Percentiles rank a stretch among this genome's conserved stretches.
These are phyloP conservation scores for Pachysandra terminalis DNA, from an alignment of 164 flowering plant species.

Conservation along the genomic window DNA sequence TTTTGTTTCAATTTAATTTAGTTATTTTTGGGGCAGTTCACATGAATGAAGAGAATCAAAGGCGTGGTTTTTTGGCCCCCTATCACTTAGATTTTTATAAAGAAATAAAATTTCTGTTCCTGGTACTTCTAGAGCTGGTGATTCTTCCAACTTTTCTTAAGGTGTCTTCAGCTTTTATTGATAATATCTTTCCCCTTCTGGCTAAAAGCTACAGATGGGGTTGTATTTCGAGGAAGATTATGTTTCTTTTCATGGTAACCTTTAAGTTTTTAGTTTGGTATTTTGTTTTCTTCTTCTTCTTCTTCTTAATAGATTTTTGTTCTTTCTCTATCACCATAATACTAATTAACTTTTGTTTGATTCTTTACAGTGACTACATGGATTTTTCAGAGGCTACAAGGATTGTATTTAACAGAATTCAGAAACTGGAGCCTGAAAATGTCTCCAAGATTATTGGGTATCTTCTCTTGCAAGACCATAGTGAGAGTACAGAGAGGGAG, in stretches of 20 bases:
- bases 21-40: no score
- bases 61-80: background rate
- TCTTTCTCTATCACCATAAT: background rate
- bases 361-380: constrained; percentile 38
- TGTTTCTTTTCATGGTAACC: background rate
- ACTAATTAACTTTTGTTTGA: constrained; percentile 2
- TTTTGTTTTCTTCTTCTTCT: background rate
- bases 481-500: constrained; percentile 51
- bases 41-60: no score
- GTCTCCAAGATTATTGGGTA: constrained; percentile 60
- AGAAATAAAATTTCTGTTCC: constrained; percentile 9
- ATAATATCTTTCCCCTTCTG: constrained; percentile 10
- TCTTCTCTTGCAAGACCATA: constrained; percentile 49
- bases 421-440: constrained; percentile 61
- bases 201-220: constrained; percentile 3
- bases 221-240: background rate
- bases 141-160: constrained; percentile 13
- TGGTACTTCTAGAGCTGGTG: constrained; percentile 6
- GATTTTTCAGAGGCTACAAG: constrained; percentile 63
- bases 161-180: background rate
- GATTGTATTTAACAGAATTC: constrained; percentile 51
- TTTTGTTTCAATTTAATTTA: no score
- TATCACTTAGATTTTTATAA: background rate
- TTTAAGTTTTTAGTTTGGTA: background rate
- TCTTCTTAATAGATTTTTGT: background rate